These are phyloP conservation scores for Hibiscus trionum DNA, from an alignment of 345 rosid genomes.

Conservation along the genomic window DNA sequence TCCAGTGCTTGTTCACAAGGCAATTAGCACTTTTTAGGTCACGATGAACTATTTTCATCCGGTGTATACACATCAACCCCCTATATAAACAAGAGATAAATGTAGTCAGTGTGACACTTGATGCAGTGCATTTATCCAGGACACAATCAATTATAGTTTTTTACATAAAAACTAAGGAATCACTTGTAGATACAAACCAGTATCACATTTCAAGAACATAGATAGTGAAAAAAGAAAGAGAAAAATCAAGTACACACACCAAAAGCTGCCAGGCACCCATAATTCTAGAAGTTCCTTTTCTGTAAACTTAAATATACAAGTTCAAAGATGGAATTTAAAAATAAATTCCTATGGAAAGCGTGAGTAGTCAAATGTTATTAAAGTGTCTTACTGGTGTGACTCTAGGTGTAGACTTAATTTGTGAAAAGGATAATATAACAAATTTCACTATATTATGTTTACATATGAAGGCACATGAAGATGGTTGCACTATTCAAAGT, in stretches of 20 bases:
- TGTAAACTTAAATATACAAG: not conserved
- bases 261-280: not conserved
- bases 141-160: slow-evolving; percentile 59
- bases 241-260: not conserved
- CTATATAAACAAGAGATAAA: slow-evolving; percentile 21
- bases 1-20: slow-evolving; percentile 69
- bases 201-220: not conserved
- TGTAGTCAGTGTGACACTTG: slow-evolving; percentile 31
- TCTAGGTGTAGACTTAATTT: not conserved
- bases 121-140: slow-evolving; percentile 60
- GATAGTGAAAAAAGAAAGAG: not conserved
- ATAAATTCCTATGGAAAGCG: not conserved
- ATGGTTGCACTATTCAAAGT: not conserved
- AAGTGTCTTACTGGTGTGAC: not conserved
- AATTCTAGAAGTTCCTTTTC: slow-evolving; percentile 9
- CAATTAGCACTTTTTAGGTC: slow-evolving; percentile 55
- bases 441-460: not conserved
- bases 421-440: not conserved
- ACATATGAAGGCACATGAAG: not conserved
- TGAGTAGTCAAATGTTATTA: not conserved
- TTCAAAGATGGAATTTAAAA: not conserved
- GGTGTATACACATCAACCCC: slow-evolving; percentile 98
- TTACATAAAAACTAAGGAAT: not conserved
- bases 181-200: not conserved
- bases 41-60: slow-evolving; percentile 93